Base-by-base conservation (phyloP, 805 yeast species). In the Yamadazyma ubonensis region DNA sequence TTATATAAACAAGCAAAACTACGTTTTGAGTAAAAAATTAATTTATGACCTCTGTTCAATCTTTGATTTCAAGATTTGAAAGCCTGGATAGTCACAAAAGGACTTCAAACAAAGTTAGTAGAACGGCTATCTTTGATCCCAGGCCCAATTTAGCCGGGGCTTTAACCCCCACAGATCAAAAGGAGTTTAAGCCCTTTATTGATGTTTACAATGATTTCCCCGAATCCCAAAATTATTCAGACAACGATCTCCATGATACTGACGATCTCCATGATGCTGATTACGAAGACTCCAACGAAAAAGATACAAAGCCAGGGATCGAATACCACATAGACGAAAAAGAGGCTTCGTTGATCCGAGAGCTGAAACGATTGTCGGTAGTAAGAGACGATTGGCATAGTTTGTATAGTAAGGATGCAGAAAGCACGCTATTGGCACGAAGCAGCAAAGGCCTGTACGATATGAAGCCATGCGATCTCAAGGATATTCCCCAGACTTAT, bases 21-120 rank as follows among this genome's bases (percentile, higher is more conserved):
- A n/a, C n/a, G n/a, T n/a, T n/a, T n/a, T n/a, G n/a, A 6, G 26
- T 23, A n/a, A n/a, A 33, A 18, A 16, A 20, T 14, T 18, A 9
- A 5, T 9, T 19, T 17, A 42, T 32, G 41, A 16, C 36, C 6
- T 26, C 41, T 3, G 46, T 43, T 9, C 43, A 36, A 9, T 29
- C 42, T 3, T 39, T 43, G 31, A 39, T 43, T 4, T 39, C 46
- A 16, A 25, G 28, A 26, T 39, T 39, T 20, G 46, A 43, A 17
- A 14, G 20, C 32, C 23, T n/a, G 23, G 37, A 25, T 15, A 29
- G 17, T 14, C 17, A 20, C 8, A 26, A 19, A 27, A 34, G 17
- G 18, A 21, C 29, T 6, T 4, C 31, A 10, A 34, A 15, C 17
- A 34, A 34, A n/a, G 26, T 36, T 5, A 21, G 27, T 6, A 36